phyloP scores from a whole-genome alignment of 73 alveolate species.

The Loxodes magnus region DNA sequence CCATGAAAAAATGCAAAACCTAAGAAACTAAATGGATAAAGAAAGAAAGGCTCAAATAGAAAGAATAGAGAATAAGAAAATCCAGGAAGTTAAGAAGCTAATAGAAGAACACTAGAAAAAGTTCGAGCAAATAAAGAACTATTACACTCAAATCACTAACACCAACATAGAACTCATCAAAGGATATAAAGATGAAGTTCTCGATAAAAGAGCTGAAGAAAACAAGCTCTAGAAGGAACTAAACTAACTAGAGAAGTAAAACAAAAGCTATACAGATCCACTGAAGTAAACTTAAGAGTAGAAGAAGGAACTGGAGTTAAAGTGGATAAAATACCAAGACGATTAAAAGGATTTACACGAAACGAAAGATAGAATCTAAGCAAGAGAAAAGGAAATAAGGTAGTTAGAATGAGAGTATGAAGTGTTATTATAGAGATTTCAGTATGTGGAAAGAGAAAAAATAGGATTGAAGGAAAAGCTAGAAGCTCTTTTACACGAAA shows the following conservation, averaged over 20 bases:
- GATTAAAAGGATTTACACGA: slow-evolving; percentile 59
- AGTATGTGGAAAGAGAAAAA: slow-evolving; percentile 84
- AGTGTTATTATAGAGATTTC: slow-evolving; percentile 79
- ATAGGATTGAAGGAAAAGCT: slow-evolving; percentile 73
- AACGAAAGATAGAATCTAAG: slow-evolving; percentile 51
- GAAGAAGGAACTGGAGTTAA: slow-evolving; percentile 54
- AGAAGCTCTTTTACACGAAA: slow-evolving; percentile 72
- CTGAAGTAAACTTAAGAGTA: slow-evolving; percentile 66
- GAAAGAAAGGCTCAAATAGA: slow-evolving; percentile 70
- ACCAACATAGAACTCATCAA: slow-evolving; percentile 88
- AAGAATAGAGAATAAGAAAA: slow-evolving; percentile 81
- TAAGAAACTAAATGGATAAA: slow-evolving; percentile 90
- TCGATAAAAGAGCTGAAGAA: slow-evolving; percentile 69
- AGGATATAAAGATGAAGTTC: slow-evolving; percentile 82
- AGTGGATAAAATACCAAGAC: slow-evolving; percentile 44
- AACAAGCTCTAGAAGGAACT: slow-evolving; percentile 42
- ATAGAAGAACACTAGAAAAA: slow-evolving; percentile 83
- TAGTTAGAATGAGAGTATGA: slow-evolving; percentile 91
- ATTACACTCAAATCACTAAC: slow-evolving; percentile 87
- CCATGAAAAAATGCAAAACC: slow-evolving; percentile 84
- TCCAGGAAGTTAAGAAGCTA: slow-evolving; percentile 73
- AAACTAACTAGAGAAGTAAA: slow-evolving; percentile 50
- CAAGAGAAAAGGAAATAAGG: slow-evolving; percentile 54
- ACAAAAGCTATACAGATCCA: slow-evolving; percentile 63
- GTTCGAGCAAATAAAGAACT: slow-evolving; percentile 82